These are phyloP conservation scores for Oryza meridionalis DNA, from an alignment of 176 grass and related monocot species.

Conservation along the genomic window DNA sequence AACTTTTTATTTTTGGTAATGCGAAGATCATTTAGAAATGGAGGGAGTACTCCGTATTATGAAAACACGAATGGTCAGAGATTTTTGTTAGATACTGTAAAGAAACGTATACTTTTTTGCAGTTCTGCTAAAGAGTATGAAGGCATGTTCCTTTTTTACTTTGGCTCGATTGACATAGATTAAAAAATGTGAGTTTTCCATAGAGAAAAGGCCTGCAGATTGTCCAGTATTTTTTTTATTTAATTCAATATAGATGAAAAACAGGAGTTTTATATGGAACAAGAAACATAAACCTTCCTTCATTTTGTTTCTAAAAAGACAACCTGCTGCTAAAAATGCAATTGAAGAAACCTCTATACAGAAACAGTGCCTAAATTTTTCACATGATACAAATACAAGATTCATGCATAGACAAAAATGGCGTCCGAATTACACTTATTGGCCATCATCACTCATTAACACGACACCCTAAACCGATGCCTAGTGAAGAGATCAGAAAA, in stretches of 20 bases:
- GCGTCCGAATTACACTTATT: background rate
- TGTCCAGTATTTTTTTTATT: background rate
- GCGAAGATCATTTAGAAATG: too few relatives aligned
- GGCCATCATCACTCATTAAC: background rate
- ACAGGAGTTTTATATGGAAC: background rate
- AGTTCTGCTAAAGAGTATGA: background rate
- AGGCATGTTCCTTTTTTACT: background rate
- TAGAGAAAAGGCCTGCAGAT: background rate
- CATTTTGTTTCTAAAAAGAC: background rate
- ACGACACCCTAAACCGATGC: background rate
- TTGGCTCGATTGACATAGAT: background rate
- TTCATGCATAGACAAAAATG: background rate
- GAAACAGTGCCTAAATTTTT: background rate
- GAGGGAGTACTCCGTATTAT: too few relatives aligned
- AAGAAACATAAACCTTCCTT: background rate
- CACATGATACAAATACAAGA: background rate
- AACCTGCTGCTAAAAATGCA: background rate
- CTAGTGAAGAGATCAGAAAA: background rate
- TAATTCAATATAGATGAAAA: background rate
- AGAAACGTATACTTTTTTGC: background rate
- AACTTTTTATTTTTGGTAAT: too few relatives aligned
- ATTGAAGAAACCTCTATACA: background rate
- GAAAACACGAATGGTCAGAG: too few relatives aligned
- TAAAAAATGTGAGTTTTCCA: background rate
- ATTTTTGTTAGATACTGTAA: too few relatives aligned